phyloP scores from a whole-genome alignment of 1,284 basidiomycete genomes.

The Porogramme epimiltina region DNA sequence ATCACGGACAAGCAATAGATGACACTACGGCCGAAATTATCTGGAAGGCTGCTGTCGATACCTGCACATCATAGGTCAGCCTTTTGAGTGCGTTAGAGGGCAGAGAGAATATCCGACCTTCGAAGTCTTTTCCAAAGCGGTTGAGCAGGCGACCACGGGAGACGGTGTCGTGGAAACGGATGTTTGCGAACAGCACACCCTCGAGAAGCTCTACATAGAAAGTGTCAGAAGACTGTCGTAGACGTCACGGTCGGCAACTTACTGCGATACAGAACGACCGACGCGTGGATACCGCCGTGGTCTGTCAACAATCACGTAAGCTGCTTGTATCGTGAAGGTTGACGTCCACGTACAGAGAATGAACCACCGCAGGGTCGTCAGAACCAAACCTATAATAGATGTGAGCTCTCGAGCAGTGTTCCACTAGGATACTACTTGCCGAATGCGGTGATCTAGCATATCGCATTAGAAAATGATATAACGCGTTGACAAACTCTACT shows the following conservation, averaged over 20 bases:
- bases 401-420: slow-evolving; percentile 9
- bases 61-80: slow-evolving; percentile 40
- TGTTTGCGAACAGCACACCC: slow-evolving; percentile 85
- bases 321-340: not conserved
- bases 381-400: slow-evolving; percentile 52
- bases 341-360: slow-evolving; percentile 51
- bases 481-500: slow-evolving; percentile 21
- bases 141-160: slow-evolving; percentile 86
- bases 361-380: slow-evolving; percentile 69
- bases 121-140: slow-evolving; percentile 93
- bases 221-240: not conserved
- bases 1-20: slow-evolving; percentile 58
- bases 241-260: slow-evolving; percentile 28
- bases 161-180: slow-evolving; percentile 93
- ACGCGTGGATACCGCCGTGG: slow-evolving; percentile 70
- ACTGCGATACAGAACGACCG: slow-evolving; percentile 72
- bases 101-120: slow-evolving; percentile 49
- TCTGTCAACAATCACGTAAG: slow-evolving; percentile 39
- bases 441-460: slow-evolving; percentile 14
- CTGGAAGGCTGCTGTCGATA: slow-evolving; percentile 84
- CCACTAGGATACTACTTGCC: slow-evolving; percentile 29
- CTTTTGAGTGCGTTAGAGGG: not conserved
- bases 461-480: not conserved
- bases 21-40: slow-evolving; percentile 83
- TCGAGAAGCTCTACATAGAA: slow-evolving; percentile 67